Evolutionary conservation across 805 yeast genomes (phyloP).

Genomic region (Kazachstania kunashirensis): DNA sequence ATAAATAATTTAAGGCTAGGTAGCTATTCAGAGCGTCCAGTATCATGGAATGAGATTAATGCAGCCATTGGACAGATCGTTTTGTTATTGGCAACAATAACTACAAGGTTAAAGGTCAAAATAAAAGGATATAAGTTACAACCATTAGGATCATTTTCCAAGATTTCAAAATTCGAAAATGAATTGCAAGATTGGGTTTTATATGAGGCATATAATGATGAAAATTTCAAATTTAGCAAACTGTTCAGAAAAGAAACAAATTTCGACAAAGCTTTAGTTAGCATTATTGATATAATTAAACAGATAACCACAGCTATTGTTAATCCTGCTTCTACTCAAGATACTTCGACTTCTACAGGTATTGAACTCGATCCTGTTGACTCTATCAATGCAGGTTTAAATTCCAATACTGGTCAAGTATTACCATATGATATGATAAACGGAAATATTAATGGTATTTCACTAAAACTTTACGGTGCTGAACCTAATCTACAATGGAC

Average conservation of each 20-base stretch:
- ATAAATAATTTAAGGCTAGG: conserved; percentile 85
- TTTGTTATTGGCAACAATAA: conserved; percentile 55
- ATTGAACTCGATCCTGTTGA: too few species aligned
- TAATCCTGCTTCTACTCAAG: conserved; percentile 10
- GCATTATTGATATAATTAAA: conserved; percentile 40
- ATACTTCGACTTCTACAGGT: neutral
- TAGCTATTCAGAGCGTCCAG: conserved; percentile 43
- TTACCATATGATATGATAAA: conserved; percentile 65
- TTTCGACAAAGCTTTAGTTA: conserved; percentile 74
- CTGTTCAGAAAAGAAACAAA: conserved; percentile 57
- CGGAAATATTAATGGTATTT: conserved; percentile 68
- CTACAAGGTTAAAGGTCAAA: conserved; percentile 44
- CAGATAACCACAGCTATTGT: conserved; percentile 19
- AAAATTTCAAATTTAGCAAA: conserved; percentile 60
- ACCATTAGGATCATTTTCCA: conserved; percentile 80
- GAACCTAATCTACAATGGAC: conserved; percentile 78
- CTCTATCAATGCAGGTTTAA: neutral
- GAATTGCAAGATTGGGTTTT: conserved; percentile 31
- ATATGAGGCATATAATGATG: conserved; percentile 59
- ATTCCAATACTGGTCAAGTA: conserved; percentile 27
- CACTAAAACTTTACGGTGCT: conserved; percentile 58
- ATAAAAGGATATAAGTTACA: conserved; percentile 52
- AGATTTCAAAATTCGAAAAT: conserved; percentile 42
- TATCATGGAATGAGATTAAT: conserved; percentile 86
- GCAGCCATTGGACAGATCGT: conserved; percentile 85